These are phyloP conservation scores for Jacaranda copaia DNA, from an alignment of 257 asterid species.

Conservation along the genomic window DNA sequence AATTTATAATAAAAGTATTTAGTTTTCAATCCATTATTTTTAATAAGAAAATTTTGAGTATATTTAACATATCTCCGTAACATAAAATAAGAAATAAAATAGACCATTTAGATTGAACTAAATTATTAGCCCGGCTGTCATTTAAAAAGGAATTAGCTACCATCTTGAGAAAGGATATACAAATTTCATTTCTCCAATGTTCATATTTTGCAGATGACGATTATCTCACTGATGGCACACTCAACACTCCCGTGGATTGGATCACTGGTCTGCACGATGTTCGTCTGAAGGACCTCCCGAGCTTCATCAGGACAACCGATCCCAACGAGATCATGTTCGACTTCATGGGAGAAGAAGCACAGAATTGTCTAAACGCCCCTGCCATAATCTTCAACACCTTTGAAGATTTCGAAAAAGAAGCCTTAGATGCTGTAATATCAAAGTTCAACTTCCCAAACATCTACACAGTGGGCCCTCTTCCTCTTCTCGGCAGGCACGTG, in stretches of 20 bases:
- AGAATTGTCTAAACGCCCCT: conserved; percentile 44
- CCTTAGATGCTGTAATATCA: conserved; percentile 42
- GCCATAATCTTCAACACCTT: conserved; percentile 65
- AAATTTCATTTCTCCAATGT: neutral
- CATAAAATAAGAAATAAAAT: too few species aligned
- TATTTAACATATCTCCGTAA: too few species aligned
- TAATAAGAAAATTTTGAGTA: too few species aligned
- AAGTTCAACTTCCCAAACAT: conserved; percentile 50
- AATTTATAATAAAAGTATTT: too few species aligned
- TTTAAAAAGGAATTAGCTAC: too few species aligned
- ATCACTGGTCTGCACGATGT: conserved; percentile 54
- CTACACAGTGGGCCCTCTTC: conserved; percentile 61
- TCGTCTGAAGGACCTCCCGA: conserved; percentile 58
- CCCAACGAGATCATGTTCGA: conserved; percentile 67
- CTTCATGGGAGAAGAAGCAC: conserved; percentile 57
- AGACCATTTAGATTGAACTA: too few species aligned
- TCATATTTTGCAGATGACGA: conserved; percentile 45
- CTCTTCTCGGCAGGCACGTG: conserved; percentile 36
- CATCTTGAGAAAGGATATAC: neutral
- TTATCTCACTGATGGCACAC: conserved; percentile 61
- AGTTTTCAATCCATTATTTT: too few species aligned
- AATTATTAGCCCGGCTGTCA: too few species aligned
- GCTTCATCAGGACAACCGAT: conserved; percentile 57
- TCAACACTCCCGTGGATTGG: conserved; percentile 57
- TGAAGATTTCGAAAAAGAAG: conserved; percentile 49